Percentiles rank a stretch among this genome's conserved stretches.
These are phyloP conservation scores for Arthrobotrys entomopaga DNA, from an alignment of 2,329 filamentous ascomycete genomes.

Conservation along the genomic window DNA sequence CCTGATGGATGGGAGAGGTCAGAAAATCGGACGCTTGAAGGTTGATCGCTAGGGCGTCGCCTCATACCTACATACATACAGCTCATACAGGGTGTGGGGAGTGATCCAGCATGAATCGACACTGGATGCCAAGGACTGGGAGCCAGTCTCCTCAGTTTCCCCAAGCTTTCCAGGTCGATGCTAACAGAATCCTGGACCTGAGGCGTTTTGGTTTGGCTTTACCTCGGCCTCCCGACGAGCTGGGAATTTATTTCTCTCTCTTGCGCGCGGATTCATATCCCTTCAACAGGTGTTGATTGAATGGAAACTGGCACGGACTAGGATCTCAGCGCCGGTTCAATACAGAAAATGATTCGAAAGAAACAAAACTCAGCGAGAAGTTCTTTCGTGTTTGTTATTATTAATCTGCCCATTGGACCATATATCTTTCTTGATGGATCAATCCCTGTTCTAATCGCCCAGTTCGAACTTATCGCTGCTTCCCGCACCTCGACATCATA, in stretches of 20 bases:
- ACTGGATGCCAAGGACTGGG: conserved; percentile 10
- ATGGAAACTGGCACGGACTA: conserved; percentile 19
- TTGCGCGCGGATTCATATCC: not conserved
- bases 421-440: conserved; percentile 11
- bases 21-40: not conserved
- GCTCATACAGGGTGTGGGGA: conserved; percentile 7
- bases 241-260: not conserved
- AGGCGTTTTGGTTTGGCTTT: conserved; percentile 18
- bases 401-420: conserved; percentile 31
- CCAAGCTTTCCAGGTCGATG: conserved; percentile 30
- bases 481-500: conserved; percentile 48
- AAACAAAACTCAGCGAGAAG: conserved; percentile 19
- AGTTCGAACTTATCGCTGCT: conserved; percentile 24
- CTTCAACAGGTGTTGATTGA: conserved; percentile 12
- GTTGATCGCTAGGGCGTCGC: conserved; percentile 27
- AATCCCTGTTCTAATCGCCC: conserved; percentile 43
- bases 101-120: conserved; percentile 21
- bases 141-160: conserved; percentile 36
- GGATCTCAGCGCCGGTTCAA: conserved; percentile 45
- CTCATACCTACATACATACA: conserved; percentile 8
- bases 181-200: conserved; percentile 6
- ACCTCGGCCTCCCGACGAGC: not conserved
- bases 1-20: conserved; percentile 11
- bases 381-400: conserved; percentile 36
- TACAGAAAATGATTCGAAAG: conserved; percentile 21